These are phyloP conservation scores for Podila epigama DNA, from an alignment of 192 early-diverging fungal genomes.

Conservation along the genomic window DNA sequence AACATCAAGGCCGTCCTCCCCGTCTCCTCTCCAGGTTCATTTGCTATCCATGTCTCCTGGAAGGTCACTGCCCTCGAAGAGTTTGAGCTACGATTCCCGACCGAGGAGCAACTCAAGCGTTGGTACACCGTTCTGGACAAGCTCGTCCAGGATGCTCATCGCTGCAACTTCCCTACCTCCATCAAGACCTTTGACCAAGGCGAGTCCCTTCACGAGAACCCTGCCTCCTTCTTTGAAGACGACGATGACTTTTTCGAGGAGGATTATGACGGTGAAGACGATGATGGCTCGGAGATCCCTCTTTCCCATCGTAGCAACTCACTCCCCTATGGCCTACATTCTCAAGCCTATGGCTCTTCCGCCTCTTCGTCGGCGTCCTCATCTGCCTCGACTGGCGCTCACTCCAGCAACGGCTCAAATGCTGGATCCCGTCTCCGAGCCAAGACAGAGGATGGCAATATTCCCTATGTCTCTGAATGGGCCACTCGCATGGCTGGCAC, in stretches of 20 bases:
- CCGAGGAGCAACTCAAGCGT: conserved; percentile 88
- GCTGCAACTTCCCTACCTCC: conserved; percentile 26
- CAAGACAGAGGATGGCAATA: conserved; percentile 46
- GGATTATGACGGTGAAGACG: conserved; percentile 47
- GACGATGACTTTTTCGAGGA: conserved; percentile 58
- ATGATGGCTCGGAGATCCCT: conserved; percentile 19
- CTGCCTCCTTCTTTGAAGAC: conserved; percentile 48
- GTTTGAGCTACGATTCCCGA: conserved; percentile 87
- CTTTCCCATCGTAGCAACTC: conserved; percentile 48
- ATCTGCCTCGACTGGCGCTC: too few species aligned
- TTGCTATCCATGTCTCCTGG: conserved; percentile 84
- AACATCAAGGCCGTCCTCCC: conserved; percentile 66
- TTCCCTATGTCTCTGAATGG: conserved; percentile 34
- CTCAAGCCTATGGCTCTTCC: conserved; percentile 25
- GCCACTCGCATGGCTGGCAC: conserved; percentile 19
- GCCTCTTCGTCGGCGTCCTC: too few species aligned
- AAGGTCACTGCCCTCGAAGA: conserved; percentile 72
- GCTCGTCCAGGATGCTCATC: conserved; percentile 63
- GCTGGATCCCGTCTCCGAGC: conserved; percentile 38
- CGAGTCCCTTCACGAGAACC: conserved; percentile 14
- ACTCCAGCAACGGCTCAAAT: too few species aligned
- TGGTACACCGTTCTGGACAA: conserved; percentile 86
- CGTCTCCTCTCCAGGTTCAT: conserved; percentile 50
- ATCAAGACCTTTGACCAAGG: conserved; percentile 27
- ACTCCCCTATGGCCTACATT: conserved; percentile 39